Conservation (phyloP, 2,329 filamentous ascomycete species). For the Hirsutella minnesotensis region DNA sequence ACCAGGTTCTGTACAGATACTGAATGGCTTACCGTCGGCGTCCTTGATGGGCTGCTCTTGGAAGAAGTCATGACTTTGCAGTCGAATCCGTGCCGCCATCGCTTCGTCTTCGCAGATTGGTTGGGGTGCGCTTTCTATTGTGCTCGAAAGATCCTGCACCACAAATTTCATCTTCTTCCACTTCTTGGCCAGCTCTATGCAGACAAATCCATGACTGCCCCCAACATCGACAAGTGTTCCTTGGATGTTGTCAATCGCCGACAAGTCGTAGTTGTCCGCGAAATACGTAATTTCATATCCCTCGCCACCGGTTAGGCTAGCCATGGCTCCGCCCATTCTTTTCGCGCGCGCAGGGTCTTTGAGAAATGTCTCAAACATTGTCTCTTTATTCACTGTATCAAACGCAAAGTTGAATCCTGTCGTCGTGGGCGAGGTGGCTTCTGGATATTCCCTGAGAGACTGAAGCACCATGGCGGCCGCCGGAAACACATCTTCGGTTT, state of each 20-base stretch:
- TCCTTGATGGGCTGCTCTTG: conserved; percentile 37
- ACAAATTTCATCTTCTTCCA: conserved; percentile 41
- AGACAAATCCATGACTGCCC: conserved; percentile 46
- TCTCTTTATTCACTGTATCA: conserved; percentile 35
- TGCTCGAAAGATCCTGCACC: conserved; percentile 41
- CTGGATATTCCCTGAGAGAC: conserved; percentile 31
- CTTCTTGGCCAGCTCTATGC: conserved; percentile 37
- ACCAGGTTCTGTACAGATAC: not conserved
- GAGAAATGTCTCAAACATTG: conserved; percentile 42
- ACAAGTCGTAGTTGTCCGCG: conserved; percentile 41
- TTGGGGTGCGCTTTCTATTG: conserved; percentile 32
- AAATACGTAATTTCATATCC: conserved; percentile 43
- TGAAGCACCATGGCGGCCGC: conserved; percentile 32
- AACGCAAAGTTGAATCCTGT: conserved; percentile 41
- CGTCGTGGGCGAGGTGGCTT: conserved; percentile 33
- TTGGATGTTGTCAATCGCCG: conserved; percentile 26
- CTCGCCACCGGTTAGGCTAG: conserved; percentile 39
- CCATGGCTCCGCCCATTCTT: conserved; percentile 44
- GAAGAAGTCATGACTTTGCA: conserved; percentile 46
- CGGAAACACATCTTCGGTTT: conserved; percentile 41
- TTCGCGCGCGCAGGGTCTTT: conserved; percentile 34
- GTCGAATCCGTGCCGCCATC: conserved; percentile 25
- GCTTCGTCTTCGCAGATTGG: conserved; percentile 26
- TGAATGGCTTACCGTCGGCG: conserved; percentile 33
- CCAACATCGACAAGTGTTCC: conserved; percentile 47